Percentiles rank a stretch among this genome's conserved stretches.
Conservation (phyloP, 228 moss, liverwort and hornwort species). For the Sphagnum magellanicum region DNA sequence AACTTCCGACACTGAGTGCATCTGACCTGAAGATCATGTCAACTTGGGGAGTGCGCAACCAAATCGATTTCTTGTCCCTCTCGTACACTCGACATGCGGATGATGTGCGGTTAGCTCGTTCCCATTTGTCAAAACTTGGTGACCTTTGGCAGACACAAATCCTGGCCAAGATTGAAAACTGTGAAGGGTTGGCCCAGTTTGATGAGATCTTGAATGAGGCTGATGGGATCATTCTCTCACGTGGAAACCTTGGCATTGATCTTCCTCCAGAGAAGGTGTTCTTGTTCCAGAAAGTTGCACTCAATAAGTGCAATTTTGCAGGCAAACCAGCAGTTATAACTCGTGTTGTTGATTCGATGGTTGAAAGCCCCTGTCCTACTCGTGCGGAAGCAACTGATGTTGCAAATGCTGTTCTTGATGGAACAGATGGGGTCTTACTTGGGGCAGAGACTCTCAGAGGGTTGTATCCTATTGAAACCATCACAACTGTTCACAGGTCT, state of each 20-base stretch:
- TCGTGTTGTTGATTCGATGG: conserved; percentile 91
- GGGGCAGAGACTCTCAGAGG: conserved; percentile 83
- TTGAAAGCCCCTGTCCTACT: conserved; percentile 73
- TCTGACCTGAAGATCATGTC: conserved; percentile 49
- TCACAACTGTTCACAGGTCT: conserved; percentile 54
- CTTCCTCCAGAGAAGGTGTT: conserved; percentile 86
- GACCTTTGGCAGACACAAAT: conserved; percentile 79
- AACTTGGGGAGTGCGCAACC: conserved; percentile 71
- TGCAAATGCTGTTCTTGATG: conserved; percentile 80
- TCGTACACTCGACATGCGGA: conserved; percentile 82
- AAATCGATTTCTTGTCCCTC: conserved; percentile 70
- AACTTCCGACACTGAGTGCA: conserved; percentile 68
- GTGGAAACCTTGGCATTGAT: conserved; percentile 84
- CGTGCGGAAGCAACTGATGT: conserved; percentile 89
- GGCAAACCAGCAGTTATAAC: conserved; percentile 78
- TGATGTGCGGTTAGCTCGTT: conserved; percentile 65
- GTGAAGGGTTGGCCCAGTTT: conserved; percentile 72
- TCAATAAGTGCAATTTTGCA: conserved; percentile 74
- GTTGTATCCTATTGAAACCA: conserved; percentile 61
- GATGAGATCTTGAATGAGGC: conserved; percentile 76
- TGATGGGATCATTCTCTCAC: conserved; percentile 76
- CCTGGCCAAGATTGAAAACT: conserved; percentile 87
- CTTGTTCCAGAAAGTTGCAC: conserved; percentile 76
- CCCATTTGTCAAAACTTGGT: conserved; percentile 55
- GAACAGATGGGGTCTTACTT: conserved; percentile 74